Evolutionary conservation across 2,329 filamentous ascomycete genomes (phyloP).

Genomic region (Paraphoma chrysanthemicola): DNA sequence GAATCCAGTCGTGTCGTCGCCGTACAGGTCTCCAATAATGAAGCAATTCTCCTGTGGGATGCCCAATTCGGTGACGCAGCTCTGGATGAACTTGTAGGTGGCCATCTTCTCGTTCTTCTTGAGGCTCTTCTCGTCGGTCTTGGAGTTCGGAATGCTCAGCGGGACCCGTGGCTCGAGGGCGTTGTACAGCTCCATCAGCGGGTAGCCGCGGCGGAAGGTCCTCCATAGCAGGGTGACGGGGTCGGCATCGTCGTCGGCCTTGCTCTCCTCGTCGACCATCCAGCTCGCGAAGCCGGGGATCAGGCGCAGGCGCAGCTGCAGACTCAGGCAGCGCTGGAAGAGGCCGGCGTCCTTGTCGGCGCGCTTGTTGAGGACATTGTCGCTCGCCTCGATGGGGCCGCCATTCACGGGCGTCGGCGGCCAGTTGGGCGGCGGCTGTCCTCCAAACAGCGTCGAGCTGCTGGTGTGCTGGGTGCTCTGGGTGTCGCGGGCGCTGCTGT

Average conservation of each 20-base stretch:
- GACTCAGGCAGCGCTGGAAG: slow-evolving; percentile 90
- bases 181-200: slow-evolving; percentile 89
- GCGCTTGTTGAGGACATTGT: slow-evolving; percentile 97
- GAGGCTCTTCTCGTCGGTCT: slow-evolving; percentile 61
- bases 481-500: slow-evolving; percentile 55
- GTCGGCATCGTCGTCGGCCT: slow-evolving; percentile 72
- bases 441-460: slow-evolving; percentile 53
- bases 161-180: slow-evolving; percentile 73
- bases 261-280: slow-evolving; percentile 74
- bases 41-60: slow-evolving; percentile 86
- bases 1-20: slow-evolving; percentile 94
- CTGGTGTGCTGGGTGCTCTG: slow-evolving; percentile 56
- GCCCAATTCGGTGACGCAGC: slow-evolving; percentile 81
- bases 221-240: slow-evolving; percentile 93
- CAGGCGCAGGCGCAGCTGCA: slow-evolving; percentile 80
- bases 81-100: slow-evolving; percentile 90
- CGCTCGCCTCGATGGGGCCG: slow-evolving; percentile 75
- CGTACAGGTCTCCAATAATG: slow-evolving; percentile 88
- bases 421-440: slow-evolving; percentile 41
- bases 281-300: slow-evolving; percentile 84
- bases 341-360: slow-evolving; percentile 90
- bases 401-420: slow-evolving; percentile 54
- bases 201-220: slow-evolving; percentile 81
- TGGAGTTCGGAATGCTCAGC: slow-evolving; percentile 71
- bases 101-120: slow-evolving; percentile 84